Evolutionary conservation across 2,329 filamentous ascomycete genomes (phyloP), one percentile per base, ranked within the genome.

Genomic region (Colletotrichum eleusines): DNA sequence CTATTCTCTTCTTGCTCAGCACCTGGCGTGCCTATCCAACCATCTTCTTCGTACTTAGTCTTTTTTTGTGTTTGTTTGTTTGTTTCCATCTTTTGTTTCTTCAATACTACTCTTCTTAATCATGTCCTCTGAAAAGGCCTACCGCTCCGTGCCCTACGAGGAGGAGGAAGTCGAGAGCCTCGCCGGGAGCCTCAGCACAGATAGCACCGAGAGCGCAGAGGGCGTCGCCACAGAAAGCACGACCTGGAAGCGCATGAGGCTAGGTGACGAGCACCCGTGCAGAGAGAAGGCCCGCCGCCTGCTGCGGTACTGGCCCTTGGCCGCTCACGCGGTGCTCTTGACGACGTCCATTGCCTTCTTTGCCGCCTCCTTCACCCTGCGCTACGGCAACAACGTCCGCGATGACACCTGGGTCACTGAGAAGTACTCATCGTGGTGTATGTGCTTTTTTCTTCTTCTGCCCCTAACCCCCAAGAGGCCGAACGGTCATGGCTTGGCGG

Each of bases 361-460:
- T 64, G 78, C 79, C 5, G 74, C 83, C 6, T 82, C 83, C 1
- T 78, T 83, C 60, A 84, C 81, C 64, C 72, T 78, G 48, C 80
- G 78, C 65, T 77, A 77, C n/a, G 75, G 78, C 7, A 80, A 77
- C 72, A 73, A 76, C 69, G 74, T 4, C 3, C 3, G 76, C 18
- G 76, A 79, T 20, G 81, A 82, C 63, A 44, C 75, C 38, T 73
- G 75, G 26, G 80, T 79, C 74, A 80, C 80, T 11, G 72, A 78
- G 66, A 77, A 82, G 42, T 86, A 82, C 71, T 86, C 84, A 2
- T 82, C 84, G 31, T 78, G 81, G 62, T 85, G 84, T 86, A 78
- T 72, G 83, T 51, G 14, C 70, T 23, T 18, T 5, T 33, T n/a
- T n/a, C n/a, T n/a, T n/a, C n/a, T n/a, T n/a, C 31, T 33, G 31